A percentile compares a stretch with the other conserved stretches of the same genome.
Evolutionary conservation across 768 basidiomycete species (phyloP).

Genomic region (Candolleomyces aberdarensis): DNA sequence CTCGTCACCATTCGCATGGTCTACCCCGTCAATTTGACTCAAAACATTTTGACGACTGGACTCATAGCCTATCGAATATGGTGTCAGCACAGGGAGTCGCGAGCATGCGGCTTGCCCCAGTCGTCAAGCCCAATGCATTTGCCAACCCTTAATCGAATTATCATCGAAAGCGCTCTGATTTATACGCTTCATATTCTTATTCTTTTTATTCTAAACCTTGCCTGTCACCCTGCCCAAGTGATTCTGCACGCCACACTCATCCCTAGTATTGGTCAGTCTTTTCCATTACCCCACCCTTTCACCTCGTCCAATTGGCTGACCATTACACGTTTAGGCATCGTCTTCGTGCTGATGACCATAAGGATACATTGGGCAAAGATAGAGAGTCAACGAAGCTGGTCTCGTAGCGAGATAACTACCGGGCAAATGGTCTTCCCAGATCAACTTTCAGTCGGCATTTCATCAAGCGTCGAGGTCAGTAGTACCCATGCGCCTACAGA

Average conservation of each 20-base stretch:
- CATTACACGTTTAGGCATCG: too few relatives aligned
- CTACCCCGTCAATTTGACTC: slow-evolving; percentile 23
- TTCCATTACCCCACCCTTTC: too few relatives aligned
- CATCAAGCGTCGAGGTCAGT: too few relatives aligned
- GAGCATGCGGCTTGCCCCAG: slow-evolving; percentile 15
- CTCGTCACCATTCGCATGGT: slow-evolving; percentile 3
- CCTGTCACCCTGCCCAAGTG: slow-evolving; percentile 20
- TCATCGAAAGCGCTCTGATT: slow-evolving; percentile 29
- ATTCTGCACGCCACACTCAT: slow-evolving; percentile 24
- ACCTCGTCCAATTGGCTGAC: too few relatives aligned
- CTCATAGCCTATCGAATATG: slow-evolving; percentile 24
- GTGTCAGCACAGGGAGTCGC: slow-evolving; percentile 21
- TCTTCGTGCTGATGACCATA: too few relatives aligned
- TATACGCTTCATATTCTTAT: slow-evolving; percentile 25
- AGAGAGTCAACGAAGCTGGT: too few relatives aligned
- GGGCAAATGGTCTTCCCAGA: too few relatives aligned
- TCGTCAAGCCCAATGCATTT: slow-evolving; percentile 9
- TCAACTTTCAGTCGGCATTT: too few relatives aligned
- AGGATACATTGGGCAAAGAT: too few relatives aligned
- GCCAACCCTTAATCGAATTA: slow-evolving; percentile 21
- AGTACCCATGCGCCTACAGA: too few relatives aligned
- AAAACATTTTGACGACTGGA: slow-evolving; percentile 25
- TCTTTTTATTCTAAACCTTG: slow-evolving; percentile 22
- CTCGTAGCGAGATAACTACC: too few relatives aligned
- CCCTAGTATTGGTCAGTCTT: slow-evolving; percentile 24